Base-by-base conservation (phyloP, 345 rosid species). In the Aethionema arabicum region DNA sequence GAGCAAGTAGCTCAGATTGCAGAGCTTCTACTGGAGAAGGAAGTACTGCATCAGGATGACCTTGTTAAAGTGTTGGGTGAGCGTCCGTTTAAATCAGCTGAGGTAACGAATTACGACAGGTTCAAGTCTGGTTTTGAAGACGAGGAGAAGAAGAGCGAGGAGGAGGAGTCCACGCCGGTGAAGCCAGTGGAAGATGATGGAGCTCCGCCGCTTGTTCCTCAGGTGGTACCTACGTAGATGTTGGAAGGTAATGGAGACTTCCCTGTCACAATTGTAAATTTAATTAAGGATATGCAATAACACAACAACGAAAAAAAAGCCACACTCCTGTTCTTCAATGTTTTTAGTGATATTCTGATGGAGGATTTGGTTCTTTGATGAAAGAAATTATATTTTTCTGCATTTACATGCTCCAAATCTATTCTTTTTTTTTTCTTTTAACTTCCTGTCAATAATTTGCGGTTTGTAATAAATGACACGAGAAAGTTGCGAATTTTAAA, bases 41-140 rank as follows among this genome's bases (percentile, higher is more conserved):
- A 90, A 57, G 92, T 93, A 38, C 72, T 93, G 38, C 99, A 90
- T 73, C 96, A 87, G 55, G 90, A 87, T 0, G 97, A 87, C 70
- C 65, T 93, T 49, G 8, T 74, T 33, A 73, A 72, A 38, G 83
- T 93, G 67, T 56, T 93, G 27, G 99, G 97, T 0, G 95, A 87
- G 63, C 84, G 99, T 11, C 99, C 97, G 2, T 93, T 87, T 55
- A 87, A 81, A 50, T 32, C 87, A 0, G 64, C 59, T 0, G 99
- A 93, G 75, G 56, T 76, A 48, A 82, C 88, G 0, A 90, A 93
- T 53, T 90, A 90, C 31, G 95, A 93, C 68, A 68, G 82, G 73
- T 93, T 84, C 43, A 85, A 84, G 70, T 74, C 77, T 58, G 96
- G 97, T 36, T 90, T 90, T 52, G 63, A 81, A 72, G 79, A 76